Conservation (phyloP, 1,284 basidiomycete species). For the Coniophora puteana region DNA sequence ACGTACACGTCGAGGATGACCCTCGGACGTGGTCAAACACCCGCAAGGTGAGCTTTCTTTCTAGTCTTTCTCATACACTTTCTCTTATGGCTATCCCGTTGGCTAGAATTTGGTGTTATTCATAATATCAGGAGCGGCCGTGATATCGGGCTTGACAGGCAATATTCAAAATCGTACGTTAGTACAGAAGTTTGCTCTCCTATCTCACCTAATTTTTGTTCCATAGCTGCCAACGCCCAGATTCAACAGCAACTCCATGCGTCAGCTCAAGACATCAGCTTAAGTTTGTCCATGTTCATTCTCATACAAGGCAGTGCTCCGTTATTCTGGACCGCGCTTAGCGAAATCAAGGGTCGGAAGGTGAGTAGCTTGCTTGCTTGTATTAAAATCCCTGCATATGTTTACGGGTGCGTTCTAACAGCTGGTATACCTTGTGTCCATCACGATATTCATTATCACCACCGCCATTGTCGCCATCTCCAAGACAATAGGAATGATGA, state of each 20-base stretch:
- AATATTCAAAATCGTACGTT: conserved; percentile 69
- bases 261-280: conserved; percentile 65
- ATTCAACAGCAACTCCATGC: conserved; percentile 67
- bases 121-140: conserved; percentile 58
- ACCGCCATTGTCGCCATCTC: conserved; percentile 65
- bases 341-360: conserved; percentile 81
- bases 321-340: conserved; percentile 67
- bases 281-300: conserved; percentile 77
- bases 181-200: conserved; percentile 12
- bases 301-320: conserved; percentile 69
- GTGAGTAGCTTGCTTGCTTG: conserved; percentile 26
- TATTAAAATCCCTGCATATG: not conserved
- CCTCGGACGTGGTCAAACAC: conserved; percentile 68
- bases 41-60: conserved; percentile 52
- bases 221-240: conserved; percentile 65
- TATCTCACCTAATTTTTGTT: conserved; percentile 5
- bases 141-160: conserved; percentile 67
- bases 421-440: conserved; percentile 66
- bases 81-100: not conserved
- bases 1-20: conserved; percentile 68
- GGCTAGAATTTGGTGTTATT: conserved; percentile 51
- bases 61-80: not conserved
- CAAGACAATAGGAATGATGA: conserved; percentile 61
- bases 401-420: conserved; percentile 23
- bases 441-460: conserved; percentile 57